Percentiles rank a stretch among this genome's conserved stretches.
phyloP scores from a whole-genome alignment of 2,329 filamentous ascomycete genomes.

The Juglanconis sp. region DNA sequence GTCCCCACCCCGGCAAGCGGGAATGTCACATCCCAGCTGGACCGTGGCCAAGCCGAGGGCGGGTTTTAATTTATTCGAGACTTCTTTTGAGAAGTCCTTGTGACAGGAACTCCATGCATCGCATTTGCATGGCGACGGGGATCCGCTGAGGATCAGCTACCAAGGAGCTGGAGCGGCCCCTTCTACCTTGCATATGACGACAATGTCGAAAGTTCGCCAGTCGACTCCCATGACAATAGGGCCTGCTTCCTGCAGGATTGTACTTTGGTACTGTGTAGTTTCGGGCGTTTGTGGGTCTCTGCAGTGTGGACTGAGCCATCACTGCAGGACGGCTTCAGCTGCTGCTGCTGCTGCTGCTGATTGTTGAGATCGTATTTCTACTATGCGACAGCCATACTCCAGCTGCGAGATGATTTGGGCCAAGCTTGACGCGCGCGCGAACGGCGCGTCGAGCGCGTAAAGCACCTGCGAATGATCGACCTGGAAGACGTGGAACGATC shows the following conservation, averaged over 20 bases:
- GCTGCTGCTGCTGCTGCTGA: not conserved
- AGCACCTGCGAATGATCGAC: not conserved
- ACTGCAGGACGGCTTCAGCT: not conserved
- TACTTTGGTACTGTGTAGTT: not conserved
- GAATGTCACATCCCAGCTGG: slow-evolving; percentile 7
- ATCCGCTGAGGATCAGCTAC: not conserved
- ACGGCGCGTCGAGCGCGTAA: not conserved
- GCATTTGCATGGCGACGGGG: slow-evolving; percentile 7
- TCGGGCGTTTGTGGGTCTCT: not conserved
- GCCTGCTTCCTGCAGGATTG: not conserved
- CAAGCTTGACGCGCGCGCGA: not conserved
- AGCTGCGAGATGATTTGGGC: not conserved
- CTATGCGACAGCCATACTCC: not conserved
- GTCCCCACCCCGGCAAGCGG: not conserved
- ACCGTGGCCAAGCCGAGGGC: not conserved
- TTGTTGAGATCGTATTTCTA: not conserved
- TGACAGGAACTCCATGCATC: slow-evolving; percentile 3
- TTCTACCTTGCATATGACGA: slow-evolving; percentile 3
- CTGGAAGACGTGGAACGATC: not conserved
- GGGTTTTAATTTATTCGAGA: slow-evolving; percentile 6
- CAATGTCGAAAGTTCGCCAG: not conserved
- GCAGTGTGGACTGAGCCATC: not conserved
- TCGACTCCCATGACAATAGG: not conserved
- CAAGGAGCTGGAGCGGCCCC: not conserved
- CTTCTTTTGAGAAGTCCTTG: not conserved